Evolutionary conservation across 345 rosid species (phyloP).

Genomic region (Erysimum cheiranthoides): DNA sequence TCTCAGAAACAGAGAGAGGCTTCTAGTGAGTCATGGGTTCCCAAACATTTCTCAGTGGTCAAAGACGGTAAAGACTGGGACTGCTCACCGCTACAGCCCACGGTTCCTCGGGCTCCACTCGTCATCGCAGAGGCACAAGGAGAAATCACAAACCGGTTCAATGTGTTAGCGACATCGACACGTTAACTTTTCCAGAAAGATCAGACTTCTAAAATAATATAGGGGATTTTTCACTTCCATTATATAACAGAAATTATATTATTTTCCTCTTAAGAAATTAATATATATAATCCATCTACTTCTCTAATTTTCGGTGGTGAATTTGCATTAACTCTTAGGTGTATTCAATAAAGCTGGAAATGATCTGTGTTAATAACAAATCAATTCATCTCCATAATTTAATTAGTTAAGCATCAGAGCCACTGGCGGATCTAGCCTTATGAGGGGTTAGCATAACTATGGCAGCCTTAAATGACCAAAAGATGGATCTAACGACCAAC

Average conservation of each 20-base stretch:
- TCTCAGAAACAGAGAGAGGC: constrained; percentile 54
- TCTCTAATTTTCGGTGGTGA: not conserved
- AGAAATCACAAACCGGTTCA: not conserved
- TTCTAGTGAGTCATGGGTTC: constrained; percentile 61
- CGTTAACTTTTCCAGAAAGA: not conserved
- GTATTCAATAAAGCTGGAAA: not conserved
- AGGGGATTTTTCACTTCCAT: not conserved
- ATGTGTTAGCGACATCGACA: not conserved
- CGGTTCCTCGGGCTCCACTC: constrained; percentile 69
- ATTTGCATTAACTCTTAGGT: not conserved
- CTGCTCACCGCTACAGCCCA: constrained; percentile 55
- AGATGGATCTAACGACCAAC: constrained; percentile 33
- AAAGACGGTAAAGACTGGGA: constrained; percentile 60
- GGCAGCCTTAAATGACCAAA: constrained; percentile 12
- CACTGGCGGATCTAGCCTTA: too few relatives aligned
- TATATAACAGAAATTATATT: not conserved
- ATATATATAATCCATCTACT: not conserved
- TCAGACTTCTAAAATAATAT: not conserved
- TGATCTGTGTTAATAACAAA: not conserved
- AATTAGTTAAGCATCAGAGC: not conserved
- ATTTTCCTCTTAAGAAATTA: not conserved
- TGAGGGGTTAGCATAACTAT: not conserved
- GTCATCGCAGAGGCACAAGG: constrained; percentile 22
- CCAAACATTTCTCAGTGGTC: constrained; percentile 59
- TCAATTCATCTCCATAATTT: not conserved